A percentile compares a stretch with the other conserved stretches of the same genome.
These are phyloP conservation scores for Alternaria sp. DNA, from an alignment of 2,329 filamentous ascomycete species.

Conservation along the genomic window DNA sequence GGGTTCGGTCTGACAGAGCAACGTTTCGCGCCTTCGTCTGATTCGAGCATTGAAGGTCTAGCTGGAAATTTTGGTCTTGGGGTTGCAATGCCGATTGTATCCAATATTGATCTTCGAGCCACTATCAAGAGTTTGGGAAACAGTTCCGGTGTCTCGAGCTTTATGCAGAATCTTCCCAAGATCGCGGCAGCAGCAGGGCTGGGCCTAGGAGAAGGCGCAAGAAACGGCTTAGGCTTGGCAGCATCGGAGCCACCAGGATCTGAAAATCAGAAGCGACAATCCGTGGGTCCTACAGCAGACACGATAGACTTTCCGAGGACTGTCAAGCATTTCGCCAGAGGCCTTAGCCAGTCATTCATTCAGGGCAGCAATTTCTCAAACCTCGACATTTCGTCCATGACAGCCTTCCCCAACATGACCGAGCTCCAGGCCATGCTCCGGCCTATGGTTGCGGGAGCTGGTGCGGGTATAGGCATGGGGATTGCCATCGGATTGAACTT, in stretches of 20 bases:
- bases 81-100: slow-evolving; percentile 29
- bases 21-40: slow-evolving; percentile 23
- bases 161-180: slow-evolving; percentile 28
- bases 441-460: slow-evolving; percentile 34
- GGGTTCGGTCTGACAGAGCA: slow-evolving; percentile 32
- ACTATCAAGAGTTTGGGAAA: slow-evolving; percentile 19
- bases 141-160: neutral
- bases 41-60: slow-evolving; percentile 24
- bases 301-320: slow-evolving; percentile 21
- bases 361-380: slow-evolving; percentile 25
- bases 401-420: slow-evolving; percentile 4
- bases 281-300: slow-evolving; percentile 2
- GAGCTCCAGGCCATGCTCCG: slow-evolving; percentile 23
- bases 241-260: neutral
- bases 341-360: slow-evolving; percentile 35
- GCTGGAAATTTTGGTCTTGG: slow-evolving; percentile 39
- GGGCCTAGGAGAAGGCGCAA: slow-evolving; percentile 37
- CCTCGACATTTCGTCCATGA: slow-evolving; percentile 3
- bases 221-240: slow-evolving; percentile 26
- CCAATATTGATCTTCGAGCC: slow-evolving; percentile 26
- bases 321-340: slow-evolving; percentile 30
- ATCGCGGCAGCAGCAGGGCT: slow-evolving; percentile 35
- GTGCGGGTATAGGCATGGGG: slow-evolving; percentile 36
- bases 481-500: slow-evolving; percentile 29
- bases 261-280: slow-evolving; percentile 16